Evolutionary conservation across 805 yeast genomes (phyloP), one percentile per base, ranked within the genome.

Genomic region (Kluyveromyces wickerhamii): DNA sequence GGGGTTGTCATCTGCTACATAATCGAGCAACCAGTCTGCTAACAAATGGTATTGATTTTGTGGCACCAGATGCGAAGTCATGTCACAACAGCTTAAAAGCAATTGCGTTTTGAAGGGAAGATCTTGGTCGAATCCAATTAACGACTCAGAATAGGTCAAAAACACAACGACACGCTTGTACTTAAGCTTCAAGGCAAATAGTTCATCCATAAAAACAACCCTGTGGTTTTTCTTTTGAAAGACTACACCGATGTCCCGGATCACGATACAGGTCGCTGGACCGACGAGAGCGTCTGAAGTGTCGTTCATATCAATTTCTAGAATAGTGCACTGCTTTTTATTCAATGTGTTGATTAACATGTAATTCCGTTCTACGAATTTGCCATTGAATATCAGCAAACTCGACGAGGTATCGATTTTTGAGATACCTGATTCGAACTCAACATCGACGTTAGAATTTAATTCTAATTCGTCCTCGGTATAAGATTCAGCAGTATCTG

Each of bases 241-340:
- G 11, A 28, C 13, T 16, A 10, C 14, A 28, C 13, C 12, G 11
- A 28, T 15, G 22, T 18, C 19, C 4, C 11, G 21, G 9, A 28
- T 14, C 13, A 17, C 19, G 14, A 28, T 9, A 28, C 31, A 28
- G 7, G 31, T n/a, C 7, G 22, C 9, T 12, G 31, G 22, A 14
- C 22, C 22, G 17, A 28, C 4, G 11, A 28, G 7, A 12, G 19
- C 13, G 13, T 28, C 31, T 4, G 22, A 28, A 11, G 16, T 8
- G 13, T 28, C 31, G 11, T 17, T 12, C 20, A 20, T 14, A 7
- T 28, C 31, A 8, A 28, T 20, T 17, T 28, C 31, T 11, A 28
- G 22, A n/a, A 18, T 23, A 11, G 7, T 5, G 5, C 11, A 3
- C 3, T n/a, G 14, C 3, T 17, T 28, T 15, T 28, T 15, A 3